Evolutionary conservation across 2,329 filamentous ascomycete genomes (phyloP).

Genomic region (Stagonosporopsis rhizophila): DNA sequence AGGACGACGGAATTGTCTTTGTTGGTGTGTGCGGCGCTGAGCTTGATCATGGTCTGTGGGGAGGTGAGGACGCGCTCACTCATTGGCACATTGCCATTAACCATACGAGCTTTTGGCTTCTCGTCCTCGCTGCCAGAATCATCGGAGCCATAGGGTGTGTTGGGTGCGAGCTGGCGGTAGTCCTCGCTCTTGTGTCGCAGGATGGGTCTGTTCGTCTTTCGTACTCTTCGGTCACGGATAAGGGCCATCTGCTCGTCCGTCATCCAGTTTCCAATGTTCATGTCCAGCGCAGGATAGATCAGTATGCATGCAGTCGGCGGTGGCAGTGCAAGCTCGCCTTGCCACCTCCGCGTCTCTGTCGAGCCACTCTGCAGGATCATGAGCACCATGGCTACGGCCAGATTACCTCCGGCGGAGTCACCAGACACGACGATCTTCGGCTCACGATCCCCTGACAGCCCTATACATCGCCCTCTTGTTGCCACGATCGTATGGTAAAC

Average conservation of each 20-base stretch:
- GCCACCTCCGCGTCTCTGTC: constrained; percentile 62
- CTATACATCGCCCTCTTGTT: constrained; percentile 76
- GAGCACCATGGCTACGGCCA: constrained; percentile 79
- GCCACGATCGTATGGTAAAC: constrained; percentile 78
- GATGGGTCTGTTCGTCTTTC: constrained; percentile 79
- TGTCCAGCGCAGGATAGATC: constrained; percentile 88
- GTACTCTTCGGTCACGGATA: constrained; percentile 81
- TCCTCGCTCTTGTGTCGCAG: constrained; percentile 86
- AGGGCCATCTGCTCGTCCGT: constrained; percentile 96
- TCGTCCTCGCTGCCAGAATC: constrained; percentile 66
- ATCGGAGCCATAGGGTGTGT: constrained; percentile 82
- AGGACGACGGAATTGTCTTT: constrained; percentile 33
- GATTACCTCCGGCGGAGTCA: constrained; percentile 83
- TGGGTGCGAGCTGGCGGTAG: constrained; percentile 79
- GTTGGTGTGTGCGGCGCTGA: constrained; percentile 50
- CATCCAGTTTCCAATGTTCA: constrained; percentile 99
- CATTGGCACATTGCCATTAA: constrained; percentile 21
- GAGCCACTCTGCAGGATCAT: constrained; percentile 85
- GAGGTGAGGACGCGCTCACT: constrained; percentile 40
- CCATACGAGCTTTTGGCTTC: constrained; percentile 19
- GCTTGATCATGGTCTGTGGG: constrained; percentile 46
- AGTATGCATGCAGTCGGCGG: constrained; percentile 84
- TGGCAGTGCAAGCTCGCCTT: constrained; percentile 64
- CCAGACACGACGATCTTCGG: constrained; percentile 77
- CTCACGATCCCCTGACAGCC: constrained; percentile 69